Evolutionary conservation across 495 filamentous ascomycete genomes (phyloP).

Genomic region (Lasiosphaeris hirsuta): DNA sequence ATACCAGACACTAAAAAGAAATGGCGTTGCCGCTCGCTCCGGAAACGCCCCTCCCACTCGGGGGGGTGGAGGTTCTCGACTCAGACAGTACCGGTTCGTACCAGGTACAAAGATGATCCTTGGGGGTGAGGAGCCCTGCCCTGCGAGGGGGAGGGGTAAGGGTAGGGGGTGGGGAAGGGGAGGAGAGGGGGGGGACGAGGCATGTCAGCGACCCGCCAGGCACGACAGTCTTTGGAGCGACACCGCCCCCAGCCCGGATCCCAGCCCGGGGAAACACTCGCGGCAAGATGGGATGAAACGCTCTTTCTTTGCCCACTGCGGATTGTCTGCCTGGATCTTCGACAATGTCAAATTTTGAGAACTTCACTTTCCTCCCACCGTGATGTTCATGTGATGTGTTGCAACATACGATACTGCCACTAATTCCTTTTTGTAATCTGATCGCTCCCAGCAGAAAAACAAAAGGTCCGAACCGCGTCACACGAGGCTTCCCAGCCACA

Average conservation of each 20-base stretch:
- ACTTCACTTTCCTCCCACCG: too few relatives aligned
- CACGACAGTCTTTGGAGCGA: constrained; percentile 8
- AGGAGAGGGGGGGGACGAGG: not conserved
- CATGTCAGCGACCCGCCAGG: constrained; percentile 11
- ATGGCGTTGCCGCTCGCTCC: constrained; percentile 34
- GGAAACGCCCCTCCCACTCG: constrained; percentile 30
- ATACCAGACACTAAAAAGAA: constrained; percentile 26
- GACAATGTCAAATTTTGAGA: too few relatives aligned
- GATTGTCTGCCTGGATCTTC: too few relatives aligned
- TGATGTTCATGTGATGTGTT: too few relatives aligned
- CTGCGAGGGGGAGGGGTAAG: not conserved
- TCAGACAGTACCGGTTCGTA: constrained; percentile 19
- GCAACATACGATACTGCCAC: too few relatives aligned
- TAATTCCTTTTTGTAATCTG: too few relatives aligned
- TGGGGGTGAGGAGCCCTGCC: constrained; percentile 16
- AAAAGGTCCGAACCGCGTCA: not conserved
- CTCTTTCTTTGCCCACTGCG: not conserved
- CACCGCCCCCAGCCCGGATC: not conserved
- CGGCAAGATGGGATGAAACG: constrained; percentile 8
- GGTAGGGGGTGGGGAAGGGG: not conserved
- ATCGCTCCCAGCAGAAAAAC: not conserved
- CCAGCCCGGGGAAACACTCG: constrained; percentile 3
- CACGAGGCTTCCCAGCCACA: not conserved
- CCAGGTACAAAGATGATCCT: constrained; percentile 21
- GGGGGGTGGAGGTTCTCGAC: constrained; percentile 21